Percentiles rank a stretch among this genome's conserved stretches.
Conservation (phyloP, 495 filamentous ascomycete genomes). For the Penicillium riverlandense region DNA sequence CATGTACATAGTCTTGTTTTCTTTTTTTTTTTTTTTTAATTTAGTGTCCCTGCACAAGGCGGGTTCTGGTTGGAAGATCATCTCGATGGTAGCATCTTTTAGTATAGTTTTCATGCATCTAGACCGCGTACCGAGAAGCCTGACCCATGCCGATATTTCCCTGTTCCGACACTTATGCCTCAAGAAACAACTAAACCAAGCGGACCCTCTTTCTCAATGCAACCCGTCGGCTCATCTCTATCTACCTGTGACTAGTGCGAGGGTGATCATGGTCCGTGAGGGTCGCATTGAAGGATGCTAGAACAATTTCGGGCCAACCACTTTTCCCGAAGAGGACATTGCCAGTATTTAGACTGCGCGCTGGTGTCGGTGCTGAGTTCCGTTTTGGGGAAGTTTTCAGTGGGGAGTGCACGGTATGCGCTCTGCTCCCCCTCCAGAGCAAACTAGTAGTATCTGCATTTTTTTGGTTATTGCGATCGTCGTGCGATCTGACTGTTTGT, state of each 20-base stretch:
- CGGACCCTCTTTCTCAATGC: neutral
- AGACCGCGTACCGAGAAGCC: too few species aligned
- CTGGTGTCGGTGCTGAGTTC: too few species aligned
- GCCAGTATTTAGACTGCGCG: too few species aligned
- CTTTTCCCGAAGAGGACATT: neutral
- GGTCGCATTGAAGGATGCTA: constrained; percentile 10
- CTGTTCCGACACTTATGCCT: too few species aligned
- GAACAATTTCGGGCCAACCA: constrained; percentile 1
- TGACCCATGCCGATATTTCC: too few species aligned
- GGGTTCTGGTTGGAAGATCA: constrained; percentile 2
- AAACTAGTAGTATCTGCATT: too few species aligned
- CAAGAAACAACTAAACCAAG: too few species aligned
- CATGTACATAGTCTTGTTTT: constrained; percentile 28
- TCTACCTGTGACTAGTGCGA: constrained; percentile 4
- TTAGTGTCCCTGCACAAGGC: neutral
- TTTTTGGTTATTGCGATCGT: neutral
- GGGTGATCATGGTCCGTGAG: neutral
- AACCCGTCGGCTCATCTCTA: neutral
- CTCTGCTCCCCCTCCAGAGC: too few species aligned
- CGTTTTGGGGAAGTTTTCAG: neutral
- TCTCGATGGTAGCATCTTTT: neutral
- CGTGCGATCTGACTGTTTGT: neutral
- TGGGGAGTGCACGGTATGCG: neutral
- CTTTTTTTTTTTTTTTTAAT: constrained; percentile 10
- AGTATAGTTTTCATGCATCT: neutral